Conservation (phyloP, 73 alveolate genomes). For the Paramecium sexaurelia region DNA sequence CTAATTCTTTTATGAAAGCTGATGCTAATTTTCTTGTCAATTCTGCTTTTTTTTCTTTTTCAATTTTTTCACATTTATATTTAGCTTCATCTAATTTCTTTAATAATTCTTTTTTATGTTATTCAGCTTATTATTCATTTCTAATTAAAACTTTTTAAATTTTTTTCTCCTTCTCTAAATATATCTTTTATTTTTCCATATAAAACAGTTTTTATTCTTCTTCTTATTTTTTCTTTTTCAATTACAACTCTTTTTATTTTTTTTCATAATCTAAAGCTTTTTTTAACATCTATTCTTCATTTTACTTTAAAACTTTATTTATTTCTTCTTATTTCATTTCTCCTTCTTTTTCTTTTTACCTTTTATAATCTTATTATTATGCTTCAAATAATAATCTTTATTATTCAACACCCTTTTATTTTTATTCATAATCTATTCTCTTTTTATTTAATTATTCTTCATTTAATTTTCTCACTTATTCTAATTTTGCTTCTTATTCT, state of each 20-base stretch:
- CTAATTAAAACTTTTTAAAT: not conserved
- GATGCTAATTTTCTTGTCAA: not conserved
- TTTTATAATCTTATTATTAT: not conserved
- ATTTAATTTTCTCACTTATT: constrained; percentile 4
- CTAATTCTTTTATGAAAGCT: constrained; percentile 1
- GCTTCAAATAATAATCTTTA: not conserved
- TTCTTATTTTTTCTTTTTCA: not conserved
- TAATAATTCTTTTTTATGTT: not conserved
- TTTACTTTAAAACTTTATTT: not conserved
- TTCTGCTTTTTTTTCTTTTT: constrained; percentile 31
- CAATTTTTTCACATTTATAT: constrained; percentile 34
- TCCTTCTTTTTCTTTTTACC: constrained; percentile 22
- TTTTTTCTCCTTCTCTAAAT: not conserved
- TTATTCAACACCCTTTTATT: not conserved
- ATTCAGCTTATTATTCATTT: constrained; percentile 42
- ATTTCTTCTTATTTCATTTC: constrained; percentile 46
- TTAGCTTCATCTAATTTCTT: constrained; percentile 25
- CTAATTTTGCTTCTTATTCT: constrained; percentile 43
- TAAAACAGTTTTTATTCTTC: not conserved
- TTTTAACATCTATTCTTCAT: constrained; percentile 15
- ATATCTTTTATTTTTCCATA: not conserved
- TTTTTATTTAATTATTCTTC: constrained; percentile 51
- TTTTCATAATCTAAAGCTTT: constrained; percentile 23
- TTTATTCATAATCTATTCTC: constrained; percentile 21
- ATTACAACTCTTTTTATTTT: not conserved